Conservation (phyloP, 768 basidiomycete species). For the Tricholoma furcatifolium region DNA sequence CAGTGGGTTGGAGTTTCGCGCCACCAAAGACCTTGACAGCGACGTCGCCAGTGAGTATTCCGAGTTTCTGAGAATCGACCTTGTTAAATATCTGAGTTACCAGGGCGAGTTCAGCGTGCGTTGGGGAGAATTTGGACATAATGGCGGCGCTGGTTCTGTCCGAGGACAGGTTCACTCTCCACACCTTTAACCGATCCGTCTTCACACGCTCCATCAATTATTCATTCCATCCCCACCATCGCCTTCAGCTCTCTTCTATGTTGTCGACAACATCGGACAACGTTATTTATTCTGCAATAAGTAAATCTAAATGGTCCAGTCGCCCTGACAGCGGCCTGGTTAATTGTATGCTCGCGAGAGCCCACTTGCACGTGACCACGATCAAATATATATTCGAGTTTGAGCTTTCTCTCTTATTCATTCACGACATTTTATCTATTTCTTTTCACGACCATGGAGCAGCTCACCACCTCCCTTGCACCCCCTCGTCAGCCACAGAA, state of each 20-base stretch:
- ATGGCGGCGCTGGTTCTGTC: slow-evolving; percentile 21
- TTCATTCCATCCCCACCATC: neutral
- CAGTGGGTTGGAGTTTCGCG: slow-evolving; percentile 72
- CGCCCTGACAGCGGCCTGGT: too few species aligned
- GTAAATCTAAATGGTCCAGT: too few species aligned
- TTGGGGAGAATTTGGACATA: slow-evolving; percentile 48
- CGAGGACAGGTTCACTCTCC: slow-evolving; percentile 2
- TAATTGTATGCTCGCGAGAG: neutral
- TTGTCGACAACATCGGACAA: too few species aligned
- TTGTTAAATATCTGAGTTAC: slow-evolving; percentile 72
- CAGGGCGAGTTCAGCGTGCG: slow-evolving; percentile 53
- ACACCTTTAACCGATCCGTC: slow-evolving; percentile 8
- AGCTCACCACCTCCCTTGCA: slow-evolving; percentile 63
- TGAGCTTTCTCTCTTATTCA: slow-evolving; percentile 17
- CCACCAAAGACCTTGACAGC: slow-evolving; percentile 86
- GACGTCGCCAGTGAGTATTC: slow-evolving; percentile 85
- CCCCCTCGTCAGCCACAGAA: slow-evolving; percentile 61
- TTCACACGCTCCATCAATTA: slow-evolving; percentile 18
- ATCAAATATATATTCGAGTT: slow-evolving; percentile 14
- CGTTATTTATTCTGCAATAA: too few species aligned
- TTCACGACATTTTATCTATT: slow-evolving; percentile 22
- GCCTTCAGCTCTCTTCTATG: neutral
- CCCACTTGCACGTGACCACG: slow-evolving; percentile 12
- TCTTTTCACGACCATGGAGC: slow-evolving; percentile 54
- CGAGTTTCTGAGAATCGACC: slow-evolving; percentile 76